Evolutionary conservation across 345 rosid genomes (phyloP), one percentile per base, ranked within the genome.

Genomic region (Murraya paniculata): DNA sequence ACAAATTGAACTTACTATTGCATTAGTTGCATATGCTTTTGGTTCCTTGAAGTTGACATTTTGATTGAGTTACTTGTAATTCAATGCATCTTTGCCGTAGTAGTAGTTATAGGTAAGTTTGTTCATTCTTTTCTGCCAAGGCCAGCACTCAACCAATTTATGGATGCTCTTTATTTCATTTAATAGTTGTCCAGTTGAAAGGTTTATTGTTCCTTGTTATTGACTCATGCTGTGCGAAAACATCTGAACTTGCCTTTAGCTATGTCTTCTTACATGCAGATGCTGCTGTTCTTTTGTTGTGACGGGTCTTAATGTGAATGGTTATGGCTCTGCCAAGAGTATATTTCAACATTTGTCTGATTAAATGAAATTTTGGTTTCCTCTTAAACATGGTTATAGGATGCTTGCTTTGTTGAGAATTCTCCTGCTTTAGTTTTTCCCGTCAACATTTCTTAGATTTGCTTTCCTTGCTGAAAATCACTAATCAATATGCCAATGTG

Each of bases 401-500:
- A 27, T 39, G 45, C 18, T 58, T 60, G 64, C 25, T 73, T 60
- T 36, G 41, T 45, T 28, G 22, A 25, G 28, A 74, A 21, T 11
- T 62, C 45, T 74, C 22, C 25, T 64, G 78, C 39, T 64, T 64
- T 48, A 9, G 60, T 11, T n/a, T 74, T 72, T 22, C 64, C 35
- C 7, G 3, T 4, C 3, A 9, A 5, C 19, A 50, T 35, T 61
- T 61, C 67, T 27, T 25, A n/a, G 28, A 60, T 38, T 24, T 76
- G 6, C 33, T 65, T n/a, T 33, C 5, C n/a, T 50, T 64, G 19
- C 77, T 60, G 4, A 38, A 73, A 62, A 21, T 64, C 50, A 75
- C 53, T 50, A 48, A 53, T 45, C 3, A 22, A 31, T 50, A 30
- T 48, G 41, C 24, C 31, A 28, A 14, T 61, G 22, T 27, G 7